Base-by-base conservation (phyloP, 2,329 filamentous ascomycete genomes). In the Penicillium capsulatum region DNA sequence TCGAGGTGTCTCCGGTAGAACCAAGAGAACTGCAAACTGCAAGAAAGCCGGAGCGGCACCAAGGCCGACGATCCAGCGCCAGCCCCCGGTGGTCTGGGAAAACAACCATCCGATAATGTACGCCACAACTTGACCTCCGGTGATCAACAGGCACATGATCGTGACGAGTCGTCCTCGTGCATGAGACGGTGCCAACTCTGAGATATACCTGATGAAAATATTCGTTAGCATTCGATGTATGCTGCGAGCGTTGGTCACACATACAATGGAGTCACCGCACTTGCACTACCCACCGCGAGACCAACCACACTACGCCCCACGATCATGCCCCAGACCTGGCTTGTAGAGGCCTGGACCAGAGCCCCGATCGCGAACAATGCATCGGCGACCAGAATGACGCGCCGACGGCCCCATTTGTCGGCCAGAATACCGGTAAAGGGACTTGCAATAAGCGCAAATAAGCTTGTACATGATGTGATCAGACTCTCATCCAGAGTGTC, bases 31-130 rank as follows among this genome's bases (percentile, higher is more conserved):
- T 0, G 73, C 60, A 4, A 79, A 76, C 61, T 96, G 91, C 3
- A 89, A 39, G 0, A 77, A 62, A 0, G 89, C 90, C 0, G 91
- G 91, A 17, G 84, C 46, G 7, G 85, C 85, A 1, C 90, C 91
- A 0, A 96, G 65, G 0, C 90, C 90, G 0, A 96, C 89, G 78
- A 95, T 90, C 82, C 86, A 94, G 34, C 88, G 74, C 90, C 91
- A 97, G 1, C 84, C 87, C 9, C 74, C 76, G 6, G 53, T 44
- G 6, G 76, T 73, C 4, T 80, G 75, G 32, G 70, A 72, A 38
- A 94, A 83, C 0, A 74, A 63, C 84, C 86, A 95, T 1, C 91
- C 91, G 5, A 89, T 68, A 2, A 94, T 61, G 63, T 96, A 96
- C 2, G 91, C 90, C 14, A 94, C 77, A 2, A 95, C 86, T 66